A percentile compares a stretch with the other conserved stretches of the same genome.
phyloP scores from a whole-genome alignment of 2,329 filamentous ascomycete species.

The Aspergillus fischeri region DNA sequence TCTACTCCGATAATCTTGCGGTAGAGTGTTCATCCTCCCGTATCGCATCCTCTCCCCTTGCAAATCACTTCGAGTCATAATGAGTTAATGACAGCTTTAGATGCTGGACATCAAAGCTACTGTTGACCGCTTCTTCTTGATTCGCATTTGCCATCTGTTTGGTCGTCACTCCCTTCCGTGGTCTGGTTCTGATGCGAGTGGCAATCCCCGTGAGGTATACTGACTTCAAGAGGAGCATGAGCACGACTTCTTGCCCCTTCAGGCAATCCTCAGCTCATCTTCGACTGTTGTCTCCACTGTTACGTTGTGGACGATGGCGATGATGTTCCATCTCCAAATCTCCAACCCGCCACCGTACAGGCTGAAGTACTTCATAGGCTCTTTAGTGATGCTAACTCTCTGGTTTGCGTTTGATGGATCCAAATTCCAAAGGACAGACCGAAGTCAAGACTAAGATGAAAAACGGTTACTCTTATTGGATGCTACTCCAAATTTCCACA shows the following conservation, averaged over 20 bases:
- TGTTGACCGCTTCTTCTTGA: neutral
- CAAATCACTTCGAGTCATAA: neutral
- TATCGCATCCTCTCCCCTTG: too few relatives aligned
- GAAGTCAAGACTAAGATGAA: conserved; percentile 4
- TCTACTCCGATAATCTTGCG: neutral
- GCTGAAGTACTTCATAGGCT: too few relatives aligned
- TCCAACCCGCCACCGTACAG: conserved; percentile 1
- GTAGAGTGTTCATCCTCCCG: neutral
- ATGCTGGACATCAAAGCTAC: neutral
- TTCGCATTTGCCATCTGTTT: neutral
- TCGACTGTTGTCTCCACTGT: neutral
- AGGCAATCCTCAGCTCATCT: conserved; percentile 8
- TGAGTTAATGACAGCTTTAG: neutral
- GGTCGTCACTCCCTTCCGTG: neutral
- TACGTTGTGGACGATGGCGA: neutral
- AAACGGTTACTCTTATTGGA: conserved; percentile 9
- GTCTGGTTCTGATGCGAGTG: neutral
- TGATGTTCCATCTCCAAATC: neutral
- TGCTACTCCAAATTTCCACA: conserved; percentile 3
- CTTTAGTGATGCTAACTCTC: neutral
- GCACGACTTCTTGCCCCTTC: conserved; percentile 17
- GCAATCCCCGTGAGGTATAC: neutral
- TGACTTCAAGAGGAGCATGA: conserved; percentile 3
- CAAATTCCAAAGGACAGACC: neutral
- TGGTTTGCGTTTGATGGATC: neutral